Percentiles rank a stretch among this genome's conserved stretches.
phyloP scores from a whole-genome alignment of 108 stramenopile species.

The Stephanodiscus minutulus region DNA sequence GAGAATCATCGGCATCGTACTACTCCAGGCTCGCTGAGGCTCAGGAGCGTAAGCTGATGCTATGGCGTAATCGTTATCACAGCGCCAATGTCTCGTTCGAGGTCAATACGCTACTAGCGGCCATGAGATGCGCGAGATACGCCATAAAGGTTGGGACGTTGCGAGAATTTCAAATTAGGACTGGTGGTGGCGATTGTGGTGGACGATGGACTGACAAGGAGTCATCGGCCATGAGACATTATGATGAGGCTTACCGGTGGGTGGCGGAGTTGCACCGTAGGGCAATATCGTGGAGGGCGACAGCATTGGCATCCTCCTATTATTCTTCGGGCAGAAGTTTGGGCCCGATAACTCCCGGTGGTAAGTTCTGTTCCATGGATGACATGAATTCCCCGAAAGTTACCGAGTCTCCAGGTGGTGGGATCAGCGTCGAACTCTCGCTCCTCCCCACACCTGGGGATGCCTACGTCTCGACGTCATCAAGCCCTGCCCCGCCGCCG shows the following conservation, averaged over 20 bases:
- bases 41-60: constrained; percentile 36
- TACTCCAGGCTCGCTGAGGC: constrained; percentile 37
- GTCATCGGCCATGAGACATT: constrained; percentile 25
- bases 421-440: constrained; percentile 38
- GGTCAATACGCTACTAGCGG: constrained; percentile 37
- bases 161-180: constrained; percentile 36
- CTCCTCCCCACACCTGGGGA: not conserved
- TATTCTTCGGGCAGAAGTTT: not conserved
- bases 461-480: not conserved
- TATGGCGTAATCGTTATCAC: constrained; percentile 48
- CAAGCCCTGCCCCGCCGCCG: not conserved
- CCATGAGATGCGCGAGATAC: constrained; percentile 47
- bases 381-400: constrained; percentile 28
- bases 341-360: constrained; percentile 32
- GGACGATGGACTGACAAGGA: constrained; percentile 17
- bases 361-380: constrained; percentile 8
- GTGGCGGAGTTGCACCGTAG: constrained; percentile 41
- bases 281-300: constrained; percentile 29
- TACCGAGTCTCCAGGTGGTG: constrained; percentile 46
- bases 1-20: constrained; percentile 29
- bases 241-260: constrained; percentile 47
- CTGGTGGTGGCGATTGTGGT: constrained; percentile 9
- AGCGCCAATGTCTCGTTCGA: constrained; percentile 42
- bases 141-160: constrained; percentile 38
- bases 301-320: constrained; percentile 11